phyloP scores from a whole-genome alignment of 177 flowering plant genomes.

The Vitis hybrid region DNA sequence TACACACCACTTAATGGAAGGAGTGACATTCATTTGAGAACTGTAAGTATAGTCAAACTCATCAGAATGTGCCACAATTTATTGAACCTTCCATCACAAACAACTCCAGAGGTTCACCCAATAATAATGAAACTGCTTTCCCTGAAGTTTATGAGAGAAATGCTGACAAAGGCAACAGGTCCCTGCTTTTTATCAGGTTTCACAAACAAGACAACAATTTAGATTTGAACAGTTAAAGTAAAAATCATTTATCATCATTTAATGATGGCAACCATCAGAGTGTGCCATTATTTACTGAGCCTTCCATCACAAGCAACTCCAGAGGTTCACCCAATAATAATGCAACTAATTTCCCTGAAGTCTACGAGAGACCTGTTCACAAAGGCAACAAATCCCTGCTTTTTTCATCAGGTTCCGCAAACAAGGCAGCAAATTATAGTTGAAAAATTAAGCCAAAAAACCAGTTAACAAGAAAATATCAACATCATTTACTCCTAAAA shows the following conservation, averaged over 20 bases:
- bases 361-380: conserved; percentile 16
- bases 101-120: conserved; percentile 59
- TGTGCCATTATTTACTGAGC: conserved; percentile 29
- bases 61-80: conserved; percentile 23
- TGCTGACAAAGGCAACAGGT: conserved; percentile 29
- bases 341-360: conserved; percentile 26
- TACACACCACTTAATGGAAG: too few relatives aligned
- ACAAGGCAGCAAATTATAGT: background rate
- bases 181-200: conserved; percentile 65
- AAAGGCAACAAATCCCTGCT: conserved; percentile 14
- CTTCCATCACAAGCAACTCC: conserved; percentile 14
- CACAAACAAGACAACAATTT: background rate
- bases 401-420: conserved; percentile 5
- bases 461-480: background rate
- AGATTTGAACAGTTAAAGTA: background rate
- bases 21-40: too few relatives aligned
- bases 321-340: conserved; percentile 33
- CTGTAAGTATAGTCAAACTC: too few relatives aligned
- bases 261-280: background rate
- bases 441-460: background rate
- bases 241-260: background rate
- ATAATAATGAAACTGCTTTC: conserved; percentile 40
- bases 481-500: background rate
- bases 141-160: conserved; percentile 55
- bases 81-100: conserved; percentile 52